Percentiles rank a stretch among this genome's conserved stretches.
phyloP scores from a whole-genome alignment of 257 asterid genomes.

The Solanum okadae region DNA sequence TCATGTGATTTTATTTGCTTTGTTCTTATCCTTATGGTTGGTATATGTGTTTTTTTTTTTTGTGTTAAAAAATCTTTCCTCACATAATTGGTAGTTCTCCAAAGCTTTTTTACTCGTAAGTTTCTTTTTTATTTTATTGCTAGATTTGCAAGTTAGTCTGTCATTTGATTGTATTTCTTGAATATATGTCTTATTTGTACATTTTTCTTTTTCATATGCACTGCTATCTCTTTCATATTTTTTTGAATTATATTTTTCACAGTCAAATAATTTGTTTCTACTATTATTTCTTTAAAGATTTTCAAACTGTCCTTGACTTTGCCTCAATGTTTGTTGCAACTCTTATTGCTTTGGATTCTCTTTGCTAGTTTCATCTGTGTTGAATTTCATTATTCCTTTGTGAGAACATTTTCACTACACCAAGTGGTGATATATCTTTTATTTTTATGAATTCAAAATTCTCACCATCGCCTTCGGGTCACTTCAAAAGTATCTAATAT shows the following conservation, averaged over 20 bases:
- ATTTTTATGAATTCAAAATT: too few species aligned
- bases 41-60: rapidly evolving
- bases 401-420: neutral
- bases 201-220: too few species aligned
- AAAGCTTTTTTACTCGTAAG: neutral
- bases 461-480: neutral
- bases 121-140: too few species aligned
- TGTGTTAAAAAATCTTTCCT: neutral
- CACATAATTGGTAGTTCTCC: neutral
- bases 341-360: too few species aligned
- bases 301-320: too few species aligned
- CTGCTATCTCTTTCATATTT: neutral
- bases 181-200: too few species aligned
- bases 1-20: neutral
- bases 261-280: too few species aligned
- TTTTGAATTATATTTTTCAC: neutral
- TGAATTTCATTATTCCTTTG: neutral
- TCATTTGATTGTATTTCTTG: neutral
- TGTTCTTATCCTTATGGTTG: neutral
- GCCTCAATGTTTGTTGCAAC: neutral
- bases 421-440: neutral
- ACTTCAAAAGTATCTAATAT: too few species aligned
- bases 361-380: neutral
- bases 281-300: neutral
- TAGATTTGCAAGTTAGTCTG: neutral